These are phyloP conservation scores for Ziziphus jujuba DNA, from an alignment of 306 rosid species.

Conservation along the genomic window DNA sequence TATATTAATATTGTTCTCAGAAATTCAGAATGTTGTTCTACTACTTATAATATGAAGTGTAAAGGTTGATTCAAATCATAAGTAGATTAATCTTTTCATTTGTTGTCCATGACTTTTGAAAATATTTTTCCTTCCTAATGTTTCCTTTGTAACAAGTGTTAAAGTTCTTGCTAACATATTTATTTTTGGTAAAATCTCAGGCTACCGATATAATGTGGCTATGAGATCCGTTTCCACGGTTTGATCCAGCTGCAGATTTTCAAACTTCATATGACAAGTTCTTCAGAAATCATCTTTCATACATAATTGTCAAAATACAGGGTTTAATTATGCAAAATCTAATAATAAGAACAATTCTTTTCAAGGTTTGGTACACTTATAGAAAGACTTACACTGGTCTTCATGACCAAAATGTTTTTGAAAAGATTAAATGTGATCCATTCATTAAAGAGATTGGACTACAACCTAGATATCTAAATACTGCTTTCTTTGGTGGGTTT, in stretches of 20 bases:
- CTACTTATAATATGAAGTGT: too few relatives aligned
- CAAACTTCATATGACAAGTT: slow-evolving; percentile 75
- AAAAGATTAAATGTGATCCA: slow-evolving; percentile 49
- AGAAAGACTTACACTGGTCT: slow-evolving; percentile 30
- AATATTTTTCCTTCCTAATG: too few relatives aligned
- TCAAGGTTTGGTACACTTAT: slow-evolving; percentile 64
- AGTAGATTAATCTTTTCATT: too few relatives aligned
- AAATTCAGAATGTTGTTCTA: too few relatives aligned
- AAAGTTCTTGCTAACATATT: not conserved
- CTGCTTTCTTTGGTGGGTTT: slow-evolving; percentile 70
- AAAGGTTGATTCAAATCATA: too few relatives aligned
- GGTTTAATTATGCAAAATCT: slow-evolving; percentile 69
- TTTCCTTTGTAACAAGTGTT: too few relatives aligned
- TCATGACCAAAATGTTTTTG: slow-evolving; percentile 83
- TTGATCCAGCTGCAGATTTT: slow-evolving; percentile 60
- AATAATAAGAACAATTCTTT: slow-evolving; percentile 52
- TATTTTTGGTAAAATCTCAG: slow-evolving; percentile 25
- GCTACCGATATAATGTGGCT: slow-evolving; percentile 92
- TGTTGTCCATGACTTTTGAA: too few relatives aligned
- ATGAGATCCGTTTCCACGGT: slow-evolving; percentile 59
- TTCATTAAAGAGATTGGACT: slow-evolving; percentile 34
- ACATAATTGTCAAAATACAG: slow-evolving; percentile 61
- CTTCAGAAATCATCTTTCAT: slow-evolving; percentile 41
- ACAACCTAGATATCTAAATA: slow-evolving; percentile 59
- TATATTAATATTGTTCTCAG: too few relatives aligned